Percentiles rank a stretch among this genome's conserved stretches.
phyloP scores from a whole-genome alignment of 2,329 filamentous ascomycete species.

The Camptophora hylomeconis region DNA sequence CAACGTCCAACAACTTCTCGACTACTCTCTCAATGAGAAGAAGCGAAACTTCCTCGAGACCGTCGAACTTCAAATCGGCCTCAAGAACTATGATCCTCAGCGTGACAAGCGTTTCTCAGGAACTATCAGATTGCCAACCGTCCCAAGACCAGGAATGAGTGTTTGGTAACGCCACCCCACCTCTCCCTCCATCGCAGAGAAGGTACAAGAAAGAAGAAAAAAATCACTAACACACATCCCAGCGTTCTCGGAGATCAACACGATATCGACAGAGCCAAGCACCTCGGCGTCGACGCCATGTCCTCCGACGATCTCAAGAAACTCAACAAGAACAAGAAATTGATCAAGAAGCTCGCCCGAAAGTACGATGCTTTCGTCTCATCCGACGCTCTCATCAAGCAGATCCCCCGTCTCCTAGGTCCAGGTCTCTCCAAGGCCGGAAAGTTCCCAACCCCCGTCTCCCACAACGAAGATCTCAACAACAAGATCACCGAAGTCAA shows the following conservation, averaged over 20 bases:
- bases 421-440: slow-evolving; percentile 81
- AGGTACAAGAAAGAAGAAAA: slow-evolving; percentile 5
- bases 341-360: slow-evolving; percentile 99
- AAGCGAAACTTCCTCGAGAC: slow-evolving; percentile 97
- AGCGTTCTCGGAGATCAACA: slow-evolving; percentile 85
- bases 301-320: slow-evolving; percentile 98
- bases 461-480: slow-evolving; percentile 84
- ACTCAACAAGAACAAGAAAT: slow-evolving; percentile 99
- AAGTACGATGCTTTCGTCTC: slow-evolving; percentile 99
- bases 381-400: slow-evolving; percentile 96
- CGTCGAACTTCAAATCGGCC: slow-evolving; percentile 70
- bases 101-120: slow-evolving; percentile 99
- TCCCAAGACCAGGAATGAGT: slow-evolving; percentile 83
- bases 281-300: slow-evolving; percentile 97
- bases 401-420: slow-evolving; percentile 98
- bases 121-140: slow-evolving; percentile 62
- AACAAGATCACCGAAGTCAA: slow-evolving; percentile 99
- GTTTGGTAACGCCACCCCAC: slow-evolving; percentile 47
- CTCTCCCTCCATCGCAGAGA: slow-evolving; percentile 1
- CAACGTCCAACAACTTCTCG: slow-evolving; percentile 85
- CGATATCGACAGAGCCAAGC: slow-evolving; percentile 99
- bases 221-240: slow-evolving; percentile 8
- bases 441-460: slow-evolving; percentile 99
- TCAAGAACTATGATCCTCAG: slow-evolving; percentile 98
- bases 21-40: slow-evolving; percentile 92